Conservation (phyloP, 345 rosid genomes). For the Hevea brasiliensis region DNA sequence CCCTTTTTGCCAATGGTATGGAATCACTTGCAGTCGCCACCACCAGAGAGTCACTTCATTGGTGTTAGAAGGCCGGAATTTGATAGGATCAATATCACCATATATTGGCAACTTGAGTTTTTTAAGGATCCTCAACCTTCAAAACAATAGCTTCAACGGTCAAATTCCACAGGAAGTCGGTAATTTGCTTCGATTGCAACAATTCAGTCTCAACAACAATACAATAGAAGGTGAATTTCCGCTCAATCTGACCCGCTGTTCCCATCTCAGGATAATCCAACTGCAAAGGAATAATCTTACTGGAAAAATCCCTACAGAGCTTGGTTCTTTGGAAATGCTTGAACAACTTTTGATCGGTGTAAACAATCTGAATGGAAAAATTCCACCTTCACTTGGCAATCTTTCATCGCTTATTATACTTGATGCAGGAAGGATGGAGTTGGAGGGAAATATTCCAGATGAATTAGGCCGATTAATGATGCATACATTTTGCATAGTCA, state of each 20-base stretch:
- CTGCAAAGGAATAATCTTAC: background rate
- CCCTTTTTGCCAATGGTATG: slow-evolving; percentile 3
- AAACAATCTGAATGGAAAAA: too few species aligned
- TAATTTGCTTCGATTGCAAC: slow-evolving; percentile 6
- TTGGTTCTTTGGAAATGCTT: slow-evolving; percentile 19
- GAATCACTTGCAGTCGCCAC: background rate
- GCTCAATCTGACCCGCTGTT: background rate
- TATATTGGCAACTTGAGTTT: too few species aligned
- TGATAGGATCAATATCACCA: background rate
- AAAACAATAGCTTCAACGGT: too few species aligned
- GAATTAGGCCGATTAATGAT: too few species aligned
- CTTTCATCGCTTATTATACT: background rate
- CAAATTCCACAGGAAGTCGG: slow-evolving; percentile 10
- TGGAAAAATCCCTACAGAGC: slow-evolving; percentile 16
- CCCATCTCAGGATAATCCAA: background rate
- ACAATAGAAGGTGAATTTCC: slow-evolving; percentile 3
- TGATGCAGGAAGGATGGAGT: too few species aligned
- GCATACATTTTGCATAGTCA: too few species aligned
- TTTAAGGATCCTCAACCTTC: background rate
- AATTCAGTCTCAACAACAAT: background rate
- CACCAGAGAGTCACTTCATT: background rate
- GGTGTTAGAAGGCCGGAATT: background rate
- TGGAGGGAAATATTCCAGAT: too few species aligned
- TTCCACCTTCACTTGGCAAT: slow-evolving; percentile 19
- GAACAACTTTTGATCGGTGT: background rate